Evolutionary conservation across 2,329 filamentous ascomycete genomes (phyloP), one percentile per base, ranked within the genome.

Genomic region (Fonsecaea multimorphosa): DNA sequence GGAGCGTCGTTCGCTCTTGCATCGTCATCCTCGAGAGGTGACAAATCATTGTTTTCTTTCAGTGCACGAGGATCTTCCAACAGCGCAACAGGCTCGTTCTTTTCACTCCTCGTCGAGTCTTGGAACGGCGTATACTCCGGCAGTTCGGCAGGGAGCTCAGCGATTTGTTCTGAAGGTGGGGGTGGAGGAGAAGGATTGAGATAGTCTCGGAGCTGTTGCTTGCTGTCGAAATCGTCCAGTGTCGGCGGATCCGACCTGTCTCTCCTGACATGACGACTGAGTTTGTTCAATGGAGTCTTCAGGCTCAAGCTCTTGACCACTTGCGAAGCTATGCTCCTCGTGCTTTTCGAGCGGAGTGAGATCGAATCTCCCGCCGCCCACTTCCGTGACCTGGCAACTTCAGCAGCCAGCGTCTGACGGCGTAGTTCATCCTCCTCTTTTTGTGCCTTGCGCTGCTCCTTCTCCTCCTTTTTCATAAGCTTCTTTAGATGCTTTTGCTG

Each of bases 71-170:
- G 59, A 53, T 69, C 64, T 31, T 67, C 62, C 36, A 68, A 34
- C 6, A 63, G 51, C 3, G 31, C 53, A 22, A 53, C 44, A 22
- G 66, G 68, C 38, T 63, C 58, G n/a, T 68, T 70, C 34, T 65
- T 46, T 44, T 70, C 60, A 8, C 61, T 68, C 54, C 63, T 59
- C 1, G 66, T 70, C 16, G 52, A 61, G 55, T 70, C 61, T 53
- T 70, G 63, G 46, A 70, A 71, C 3, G 64, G 67, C 16, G 69
- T 71, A 46, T 71, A 69, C 29, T 68, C 59, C 12, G 69, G 67
- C 19, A 71, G 62, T 32, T 68, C 64, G 40, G 67, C 69, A 32
- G 69, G 69, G 36, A 71, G 67, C 61, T 71, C 69, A 27, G 67
- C 69, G 38, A 65, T 63, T 11, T 46, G 58, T 12, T 24, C 54